Base-by-base conservation (phyloP, 345 rosid species). In the Arabidopsis arenosa region DNA sequence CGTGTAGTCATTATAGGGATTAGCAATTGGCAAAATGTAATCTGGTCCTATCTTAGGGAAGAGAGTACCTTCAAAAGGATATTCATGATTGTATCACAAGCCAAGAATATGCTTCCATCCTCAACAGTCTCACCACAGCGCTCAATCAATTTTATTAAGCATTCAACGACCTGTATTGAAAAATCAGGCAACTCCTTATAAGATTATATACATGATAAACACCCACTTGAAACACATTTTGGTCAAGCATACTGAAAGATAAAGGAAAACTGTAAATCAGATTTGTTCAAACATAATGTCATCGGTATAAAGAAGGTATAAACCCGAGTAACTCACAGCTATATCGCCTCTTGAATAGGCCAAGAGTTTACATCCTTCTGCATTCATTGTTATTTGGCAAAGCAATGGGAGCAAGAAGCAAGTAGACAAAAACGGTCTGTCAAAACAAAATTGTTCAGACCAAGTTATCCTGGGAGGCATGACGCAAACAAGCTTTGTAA, bases 351-450 rank as follows among this genome's bases (percentile, higher is more conserved):
- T 86, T 58, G 88, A 86, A 55, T 84, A 72, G 33, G 80, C 85
- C 84, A 92, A 58, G 72, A 81, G 79, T 72, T 75, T 80, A 70
- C 93, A 86, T 78, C 97, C 99, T 70, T 84, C 96, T 55, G 73
- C 37, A 21, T 83, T 28, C 97, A 87, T 85, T 56, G 97, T 89
- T 51, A 86, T 83, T 83, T 95, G 97, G 78, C 96, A 95, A 51
- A 95, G 84, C 90, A 95, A 75, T 55, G 97, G 96, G 61, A 92
- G 93, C 80, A 92, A 68, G 89, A 95, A 90, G 83, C 90, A 86
- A 17, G 82, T 55, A 15, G 96, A 83, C 77, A 80, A 73, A 70
- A 90, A 92, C 11, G 97, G 91, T 62, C 97, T 90, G 93, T 64
- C 72, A 23, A 53, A 79, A 75, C 60, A 36, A 70, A 79, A 80